Evolutionary conservation across 208 protist genomes (phyloP).

Genomic region (Trypanosoma lewisi): DNA sequence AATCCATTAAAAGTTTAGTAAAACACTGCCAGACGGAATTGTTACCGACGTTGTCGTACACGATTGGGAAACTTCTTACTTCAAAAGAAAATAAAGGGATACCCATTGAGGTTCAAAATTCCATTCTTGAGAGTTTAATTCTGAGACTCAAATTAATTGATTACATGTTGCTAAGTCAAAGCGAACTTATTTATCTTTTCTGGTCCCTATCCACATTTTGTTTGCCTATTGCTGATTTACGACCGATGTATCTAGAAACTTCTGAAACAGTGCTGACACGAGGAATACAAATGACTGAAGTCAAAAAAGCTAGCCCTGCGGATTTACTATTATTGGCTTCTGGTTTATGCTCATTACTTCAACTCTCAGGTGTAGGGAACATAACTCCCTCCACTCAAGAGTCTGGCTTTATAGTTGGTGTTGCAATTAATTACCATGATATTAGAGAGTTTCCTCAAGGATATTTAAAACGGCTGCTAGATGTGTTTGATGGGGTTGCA

Average conservation of each 20-base stretch:
- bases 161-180: slow-evolving; percentile 15
- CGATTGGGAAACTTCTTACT: slow-evolving; percentile 15
- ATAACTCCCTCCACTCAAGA: slow-evolving; percentile 1
- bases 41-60: slow-evolving; percentile 22
- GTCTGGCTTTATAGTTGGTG: slow-evolving; percentile 8
- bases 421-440: neutral
- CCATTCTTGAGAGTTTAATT: slow-evolving; percentile 14
- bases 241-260: slow-evolving; percentile 4
- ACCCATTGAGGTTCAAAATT: slow-evolving; percentile 10
- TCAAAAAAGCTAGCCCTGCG: slow-evolving; percentile 10
- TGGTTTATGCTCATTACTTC: slow-evolving; percentile 19
- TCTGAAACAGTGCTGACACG: slow-evolving; percentile 7
- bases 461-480: slow-evolving; percentile 9
- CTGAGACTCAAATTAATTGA: slow-evolving; percentile 15
- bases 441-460: neutral
- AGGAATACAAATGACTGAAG: slow-evolving; percentile 9
- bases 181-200: slow-evolving; percentile 23
- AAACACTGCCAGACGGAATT: slow-evolving; percentile 16
- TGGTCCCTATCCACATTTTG: slow-evolving; percentile 25
- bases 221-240: slow-evolving; percentile 7
- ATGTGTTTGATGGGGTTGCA: slow-evolving; percentile 13
- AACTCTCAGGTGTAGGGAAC: slow-evolving; percentile 5
- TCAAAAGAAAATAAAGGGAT: slow-evolving; percentile 23
- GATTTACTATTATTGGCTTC: slow-evolving; percentile 24
- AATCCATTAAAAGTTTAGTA: slow-evolving; percentile 19